Conservation (phyloP, 257 asterid species). For the Solanum stenotomum region DNA sequence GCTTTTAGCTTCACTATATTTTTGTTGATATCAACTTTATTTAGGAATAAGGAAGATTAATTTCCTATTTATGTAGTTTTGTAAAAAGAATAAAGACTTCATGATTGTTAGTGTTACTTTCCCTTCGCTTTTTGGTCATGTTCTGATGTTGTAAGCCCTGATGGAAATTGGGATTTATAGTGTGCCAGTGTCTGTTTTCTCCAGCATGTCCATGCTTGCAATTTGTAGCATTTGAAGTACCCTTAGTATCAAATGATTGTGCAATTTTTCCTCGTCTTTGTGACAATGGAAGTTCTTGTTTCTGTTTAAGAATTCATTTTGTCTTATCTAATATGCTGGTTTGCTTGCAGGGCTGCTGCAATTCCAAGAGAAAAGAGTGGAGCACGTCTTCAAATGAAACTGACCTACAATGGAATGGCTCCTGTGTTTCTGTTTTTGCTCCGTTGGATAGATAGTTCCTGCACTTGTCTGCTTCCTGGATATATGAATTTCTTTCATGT, state of each 20-base stretch:
- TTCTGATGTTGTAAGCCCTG: not conserved
- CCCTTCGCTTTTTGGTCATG: not conserved
- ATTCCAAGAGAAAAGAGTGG: slow-evolving; percentile 80
- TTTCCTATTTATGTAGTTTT: not conserved
- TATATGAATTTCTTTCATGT: slow-evolving; percentile 56
- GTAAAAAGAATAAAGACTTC: not conserved
- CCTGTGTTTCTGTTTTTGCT: slow-evolving; percentile 57
- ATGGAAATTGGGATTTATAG: not conserved
- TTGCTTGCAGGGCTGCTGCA: slow-evolving; percentile 57
- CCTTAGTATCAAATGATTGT: not conserved
- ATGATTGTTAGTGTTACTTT: not conserved
- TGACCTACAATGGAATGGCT: slow-evolving; percentile 62
- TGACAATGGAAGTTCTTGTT: not conserved
- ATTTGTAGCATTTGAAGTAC: not conserved
- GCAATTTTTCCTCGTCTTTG: not conserved
- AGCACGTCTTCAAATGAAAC: slow-evolving; percentile 67
- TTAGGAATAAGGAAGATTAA: not conserved
- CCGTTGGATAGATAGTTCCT: slow-evolving; percentile 75
- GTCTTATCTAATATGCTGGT: not conserved
- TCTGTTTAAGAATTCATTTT: not conserved
- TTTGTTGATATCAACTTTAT: not conserved
- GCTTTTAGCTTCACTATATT: not conserved
- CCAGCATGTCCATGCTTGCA: not conserved
- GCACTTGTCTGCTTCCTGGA: slow-evolving; percentile 48
- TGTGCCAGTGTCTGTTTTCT: not conserved